Evolutionary conservation across 305 asterid species (phyloP), one percentile per base, ranked within the genome.

Genomic region (Solanum hybrid): DNA sequence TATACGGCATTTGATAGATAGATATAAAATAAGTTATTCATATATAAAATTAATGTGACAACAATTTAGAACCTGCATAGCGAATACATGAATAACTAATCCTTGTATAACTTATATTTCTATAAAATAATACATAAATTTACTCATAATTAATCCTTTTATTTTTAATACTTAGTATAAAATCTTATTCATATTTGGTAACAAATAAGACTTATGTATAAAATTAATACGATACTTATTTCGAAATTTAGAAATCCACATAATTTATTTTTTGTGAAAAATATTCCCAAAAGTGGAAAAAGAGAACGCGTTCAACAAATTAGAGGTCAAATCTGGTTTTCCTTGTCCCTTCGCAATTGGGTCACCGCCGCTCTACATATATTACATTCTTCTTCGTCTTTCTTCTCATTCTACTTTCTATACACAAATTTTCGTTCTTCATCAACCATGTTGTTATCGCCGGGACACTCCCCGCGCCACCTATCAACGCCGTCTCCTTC

Each of bases 381-480:
- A 37, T 29, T 9, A 24, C 65, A 10, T 83, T 34, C 88, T 29
- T 80, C 34, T 24, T 79, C 72, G n/a, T 33, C 37, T 82, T 26
- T 41, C 24, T 17, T n/a, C 61, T 37, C 11, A 39, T 80, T 15
- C 5, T 81, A 26, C 36, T 81, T 81, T 38, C 86, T 24, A 13
- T 1, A 26, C 4, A 26, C n/a, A 39, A 81, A 4, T 6, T 80
- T 76, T 26, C 82, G 68, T 13, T 77, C 45, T 3, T 88, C 9
- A 34, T 9, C 79, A 91, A 91, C 89, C 90, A 97, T 96, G 99
- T 88, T 96, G 93, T 65, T 94, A 31, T 97, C 99, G 0, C 99
- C 99, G 4, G 99, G 99, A 38, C 94, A 95, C 90, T 96, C 99
- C 14, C 99, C 99, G 3, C 99, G 99, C 93, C 98, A 93, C 87